Evolutionary conservation across 164 flowering plant genomes (phyloP).

Genomic region (Taxillus chinensis): DNA sequence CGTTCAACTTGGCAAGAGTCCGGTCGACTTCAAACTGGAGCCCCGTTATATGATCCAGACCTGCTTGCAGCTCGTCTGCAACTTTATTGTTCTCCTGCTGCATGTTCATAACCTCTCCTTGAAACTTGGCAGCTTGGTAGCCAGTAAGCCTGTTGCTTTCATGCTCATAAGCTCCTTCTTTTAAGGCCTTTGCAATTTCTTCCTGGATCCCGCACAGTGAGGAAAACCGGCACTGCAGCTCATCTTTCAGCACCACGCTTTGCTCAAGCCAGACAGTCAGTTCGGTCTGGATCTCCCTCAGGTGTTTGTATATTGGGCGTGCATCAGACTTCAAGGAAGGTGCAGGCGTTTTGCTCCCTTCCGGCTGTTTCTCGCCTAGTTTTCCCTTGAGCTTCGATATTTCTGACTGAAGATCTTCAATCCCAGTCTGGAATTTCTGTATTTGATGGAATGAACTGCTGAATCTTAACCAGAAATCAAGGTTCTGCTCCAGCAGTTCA

Average conservation of each 20-base stretch:
- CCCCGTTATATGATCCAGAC: conserved; percentile 42
- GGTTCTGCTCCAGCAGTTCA: conserved; percentile 54
- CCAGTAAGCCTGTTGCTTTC: conserved; percentile 43
- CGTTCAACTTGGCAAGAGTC: conserved; percentile 38
- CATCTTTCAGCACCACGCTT: conserved; percentile 42
- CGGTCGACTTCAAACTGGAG: conserved; percentile 51
- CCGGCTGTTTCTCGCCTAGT: conserved; percentile 16
- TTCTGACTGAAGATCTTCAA: conserved; percentile 42
- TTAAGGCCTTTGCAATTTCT: conserved; percentile 44
- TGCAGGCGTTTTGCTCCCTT: conserved; percentile 16
- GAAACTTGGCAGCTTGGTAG: conserved; percentile 77
- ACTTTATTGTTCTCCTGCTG: conserved; percentile 84
- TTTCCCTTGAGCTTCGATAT: conserved; percentile 27
- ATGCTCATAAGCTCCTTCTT: conserved; percentile 24
- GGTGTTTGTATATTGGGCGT: conserved; percentile 45
- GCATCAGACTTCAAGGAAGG: conserved; percentile 38
- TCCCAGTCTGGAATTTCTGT: conserved; percentile 45
- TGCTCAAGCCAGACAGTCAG: conserved; percentile 56
- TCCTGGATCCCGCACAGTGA: conserved; percentile 54
- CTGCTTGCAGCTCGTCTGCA: conserved; percentile 67
- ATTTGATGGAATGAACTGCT: conserved; percentile 49
- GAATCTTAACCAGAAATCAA: conserved; percentile 63
- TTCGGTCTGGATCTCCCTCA: conserved; percentile 56
- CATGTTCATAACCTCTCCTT: conserved; percentile 87
- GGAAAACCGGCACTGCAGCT: conserved; percentile 37